Base-by-base conservation (phyloP, 2,329 filamentous ascomycete genomes). In the Ophiostoma ulmi region DNA sequence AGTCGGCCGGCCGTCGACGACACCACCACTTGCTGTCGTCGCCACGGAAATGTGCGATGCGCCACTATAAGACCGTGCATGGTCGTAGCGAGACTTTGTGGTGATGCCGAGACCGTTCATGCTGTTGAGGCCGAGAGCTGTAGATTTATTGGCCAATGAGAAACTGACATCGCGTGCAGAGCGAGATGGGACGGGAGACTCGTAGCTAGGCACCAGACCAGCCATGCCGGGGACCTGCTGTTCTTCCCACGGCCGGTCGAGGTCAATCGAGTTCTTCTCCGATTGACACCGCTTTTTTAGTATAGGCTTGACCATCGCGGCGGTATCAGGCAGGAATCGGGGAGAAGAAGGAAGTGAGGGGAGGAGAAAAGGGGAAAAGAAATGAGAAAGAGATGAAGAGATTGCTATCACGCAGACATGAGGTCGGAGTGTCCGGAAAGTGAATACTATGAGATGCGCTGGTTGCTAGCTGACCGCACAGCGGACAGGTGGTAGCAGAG, bases 231-330 rank as follows among this genome's bases (percentile, higher is more conserved):
- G 79, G 61, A 77, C 78, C 73, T 81, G 78, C 75, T 87, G 85
- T 72, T 88, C 86, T 61, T 86, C 84, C 82, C 86, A 87, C 26
- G 82, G 81, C 64, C 87, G 84, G 76, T 89, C 85, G 73, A 90
- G 78, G 75, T 90, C 88, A 72, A 89, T 78, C 65, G 87, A 89
- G 75, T 83, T 88, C 80, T 88, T 88, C 74, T 88, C 86, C 74
- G 85, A 87, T 67, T 84, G 81, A 48, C 82, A 79, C 72, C 85
- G 77, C 77, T 88, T 89, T 78, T 88, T 88, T 69, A 90, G 79
- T 64, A 89, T 88, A 11, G 87, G 87, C 78, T 88, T 89, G 73
- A 87, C 85, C 72, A 81, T 80, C 74, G 83, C 83, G 69, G 79
- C 78, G 74, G 81, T 80, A 7, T 48, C 10, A 20, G 20, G 68